Conservation (phyloP, 2,329 filamentous ascomycete species). For the Elsinoe fawcettii region DNA sequence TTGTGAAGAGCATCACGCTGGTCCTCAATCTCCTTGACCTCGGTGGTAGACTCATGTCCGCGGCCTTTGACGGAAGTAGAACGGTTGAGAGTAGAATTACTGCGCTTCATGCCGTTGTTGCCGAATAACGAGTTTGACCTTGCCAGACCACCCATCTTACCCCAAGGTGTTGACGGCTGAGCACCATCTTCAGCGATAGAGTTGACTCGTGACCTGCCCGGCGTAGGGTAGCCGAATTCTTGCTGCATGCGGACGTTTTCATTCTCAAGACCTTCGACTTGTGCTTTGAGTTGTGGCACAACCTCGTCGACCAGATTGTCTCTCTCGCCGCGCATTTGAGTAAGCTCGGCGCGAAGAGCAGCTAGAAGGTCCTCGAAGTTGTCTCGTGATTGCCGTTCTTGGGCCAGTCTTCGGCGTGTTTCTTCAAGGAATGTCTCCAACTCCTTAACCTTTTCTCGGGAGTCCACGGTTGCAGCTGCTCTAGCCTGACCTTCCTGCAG, state of each 20-base stretch:
- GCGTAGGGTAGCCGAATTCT: constrained; percentile 50
- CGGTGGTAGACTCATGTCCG: constrained; percentile 39
- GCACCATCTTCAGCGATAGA: constrained; percentile 50
- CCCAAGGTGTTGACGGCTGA: constrained; percentile 22
- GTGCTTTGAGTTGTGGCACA: constrained; percentile 67
- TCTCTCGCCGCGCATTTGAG: constrained; percentile 75
- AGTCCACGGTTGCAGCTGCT: constrained; percentile 28
- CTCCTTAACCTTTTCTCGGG: constrained; percentile 60
- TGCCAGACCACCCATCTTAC: constrained; percentile 34
- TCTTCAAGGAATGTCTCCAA: constrained; percentile 76
- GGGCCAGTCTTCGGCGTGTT: constrained; percentile 67
- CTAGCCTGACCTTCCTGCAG: constrained; percentile 46
- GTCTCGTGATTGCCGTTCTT: constrained; percentile 80
- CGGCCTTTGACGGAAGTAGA: constrained; percentile 34
- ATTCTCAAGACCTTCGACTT: constrained; percentile 68
- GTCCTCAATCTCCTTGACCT: constrained; percentile 84
- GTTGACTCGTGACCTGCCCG: constrained; percentile 39
- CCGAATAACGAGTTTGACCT: constrained; percentile 54
- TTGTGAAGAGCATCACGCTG: constrained; percentile 88
- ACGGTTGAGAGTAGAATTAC: constrained; percentile 23
- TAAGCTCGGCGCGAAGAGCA: constrained; percentile 73
- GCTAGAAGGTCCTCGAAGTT: constrained; percentile 89
- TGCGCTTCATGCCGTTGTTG: constrained; percentile 29
- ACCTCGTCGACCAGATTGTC: constrained; percentile 88
- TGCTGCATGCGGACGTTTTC: constrained; percentile 78